Evolutionary conservation across 2,329 filamentous ascomycete genomes (phyloP), one percentile per base, ranked within the genome.

Genomic region (Cryphonectria japonica): DNA sequence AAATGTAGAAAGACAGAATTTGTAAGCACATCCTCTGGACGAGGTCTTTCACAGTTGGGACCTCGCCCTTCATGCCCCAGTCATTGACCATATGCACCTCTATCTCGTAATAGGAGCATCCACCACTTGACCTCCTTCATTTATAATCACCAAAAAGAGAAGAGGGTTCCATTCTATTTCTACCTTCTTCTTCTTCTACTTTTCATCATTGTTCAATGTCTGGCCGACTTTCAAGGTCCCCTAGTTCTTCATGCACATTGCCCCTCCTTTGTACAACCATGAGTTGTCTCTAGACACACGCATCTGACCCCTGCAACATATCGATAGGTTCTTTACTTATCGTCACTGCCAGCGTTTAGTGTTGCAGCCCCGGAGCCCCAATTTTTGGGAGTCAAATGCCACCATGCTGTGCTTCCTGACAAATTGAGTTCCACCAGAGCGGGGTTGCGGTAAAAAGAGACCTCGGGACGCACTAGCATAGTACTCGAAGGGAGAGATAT

Each of bases 381-480:
- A 16, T 60, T 14, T 34, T 32, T 13, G 5, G 29, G 29, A 13
- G 19, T n/a, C 52, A 26, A 8, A 57, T 57, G 11, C 19, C 19
- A 46, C 19, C 14, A 46, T 22, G 16, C 13, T 22, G 14, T 22
- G 29, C 4, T 2, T 6, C 52, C 57, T 61, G 59, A 39, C 59
- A 61, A 61, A 61, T 61, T 22, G 32, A 32, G n/a, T 39, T 61
- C 59, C 32, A n/a, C 34, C 34, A n/a, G n/a, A 61, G 59, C 59
- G 59, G 59, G 59, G 59, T 39, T 61, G 3, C 19, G 16, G 26
- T 19, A 6, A 6, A 11, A 11, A 22, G 16, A 16, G 34, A 39
- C 59, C 59, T 61, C 59, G 59, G 59, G 34, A 61, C 11, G 22
- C 22, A 34, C 34, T 34, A 34, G 34, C 6, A 34, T 34, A n/a